Percentiles rank a stretch among this genome's conserved stretches.
phyloP scores from a whole-genome alignment of 2,329 filamentous ascomycete species.

The Aspergillus fischeri region DNA sequence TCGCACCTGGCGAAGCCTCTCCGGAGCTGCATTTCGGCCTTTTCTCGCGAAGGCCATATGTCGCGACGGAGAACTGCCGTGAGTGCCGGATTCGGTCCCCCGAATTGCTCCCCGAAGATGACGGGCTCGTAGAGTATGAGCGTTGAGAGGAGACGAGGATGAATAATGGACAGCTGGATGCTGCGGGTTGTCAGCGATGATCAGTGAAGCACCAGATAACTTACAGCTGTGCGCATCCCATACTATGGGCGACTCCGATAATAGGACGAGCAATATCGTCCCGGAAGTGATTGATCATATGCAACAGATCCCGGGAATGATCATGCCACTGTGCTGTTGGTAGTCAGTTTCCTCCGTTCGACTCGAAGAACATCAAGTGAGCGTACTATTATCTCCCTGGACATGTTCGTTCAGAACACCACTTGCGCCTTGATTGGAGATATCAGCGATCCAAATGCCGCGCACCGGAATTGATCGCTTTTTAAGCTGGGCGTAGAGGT shows the following conservation, averaged over 20 bases:
- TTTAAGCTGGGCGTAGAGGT: slow-evolving; percentile 57
- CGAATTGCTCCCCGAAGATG: slow-evolving; percentile 13
- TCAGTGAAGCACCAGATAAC: not conserved
- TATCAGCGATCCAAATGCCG: slow-evolving; percentile 77
- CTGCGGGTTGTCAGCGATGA: not conserved
- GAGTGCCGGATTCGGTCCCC: slow-evolving; percentile 4
- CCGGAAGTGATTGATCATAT: slow-evolving; percentile 38
- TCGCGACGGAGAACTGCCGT: slow-evolving; percentile 5
- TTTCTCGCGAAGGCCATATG: slow-evolving; percentile 6
- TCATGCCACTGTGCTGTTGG: slow-evolving; percentile 66
- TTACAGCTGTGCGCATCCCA: slow-evolving; percentile 65
- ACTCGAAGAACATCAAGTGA: not conserved
- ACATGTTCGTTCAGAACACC: slow-evolving; percentile 66
- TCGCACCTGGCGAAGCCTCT: not conserved
- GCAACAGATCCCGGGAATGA: slow-evolving; percentile 70
- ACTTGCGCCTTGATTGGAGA: slow-evolving; percentile 71
- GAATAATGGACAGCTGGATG: slow-evolving; percentile 62
- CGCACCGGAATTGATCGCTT: slow-evolving; percentile 60
- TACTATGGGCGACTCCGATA: slow-evolving; percentile 78
- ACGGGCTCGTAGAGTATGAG: slow-evolving; percentile 67
- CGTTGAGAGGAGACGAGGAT: slow-evolving; percentile 70
- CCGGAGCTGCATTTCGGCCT: not conserved
- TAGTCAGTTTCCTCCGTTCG: not conserved
- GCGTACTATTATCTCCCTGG: slow-evolving; percentile 62
- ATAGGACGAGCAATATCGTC: slow-evolving; percentile 51